Base-by-base conservation (phyloP, 108 stramenopile species). In the Fragilariopsis cylindrus region DNA sequence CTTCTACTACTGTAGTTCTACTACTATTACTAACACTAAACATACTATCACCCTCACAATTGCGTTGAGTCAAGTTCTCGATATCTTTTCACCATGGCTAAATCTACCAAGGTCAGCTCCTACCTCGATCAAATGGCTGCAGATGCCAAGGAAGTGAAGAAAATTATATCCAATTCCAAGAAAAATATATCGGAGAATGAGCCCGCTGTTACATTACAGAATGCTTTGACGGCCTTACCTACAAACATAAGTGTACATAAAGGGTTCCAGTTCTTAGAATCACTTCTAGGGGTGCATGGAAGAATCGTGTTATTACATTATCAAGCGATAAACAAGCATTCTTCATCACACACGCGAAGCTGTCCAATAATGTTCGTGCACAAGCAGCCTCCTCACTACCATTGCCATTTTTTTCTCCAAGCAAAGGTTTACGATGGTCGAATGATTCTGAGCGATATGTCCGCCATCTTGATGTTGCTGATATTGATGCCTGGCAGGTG, bases 381-480 rank as follows among this genome's bases (percentile, higher is more conserved):
- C 63, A 50, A 54, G 56, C 58, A 4, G 65, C 76, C 41, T 67
- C 57, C 30, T 62, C 52, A 9, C 50, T 78, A 15, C 58, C 81
- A 4, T 4, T 62, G 0, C 78, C 75, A 11, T 15, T 57, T 18
- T 66, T 65, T 55, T 70, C 74, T 7, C 60, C 56, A 4, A 39
- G 73, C 41, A 75, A 77, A 46, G 73, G 76, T 7, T 56, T 73
- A 18, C 18, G 66, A 64, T 60, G 70, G 58, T 19, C 75, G 42
- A 46, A 69, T 39, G 13, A 54, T 65, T 11, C 57, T 16, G 68
- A 87, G 44, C 54, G 62, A 43, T 76, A 77, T 45, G 69, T 89
- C 16, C 78, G 87, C 6, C 81, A 88, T 47, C 76, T 93, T 42
- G 92, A 93, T 79, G 79, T 90, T 41, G 79, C 87, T 11, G 92